phyloP scores from a whole-genome alignment of 176 grass and related monocot genomes.

The Ampelocalamus luodianensis region DNA sequence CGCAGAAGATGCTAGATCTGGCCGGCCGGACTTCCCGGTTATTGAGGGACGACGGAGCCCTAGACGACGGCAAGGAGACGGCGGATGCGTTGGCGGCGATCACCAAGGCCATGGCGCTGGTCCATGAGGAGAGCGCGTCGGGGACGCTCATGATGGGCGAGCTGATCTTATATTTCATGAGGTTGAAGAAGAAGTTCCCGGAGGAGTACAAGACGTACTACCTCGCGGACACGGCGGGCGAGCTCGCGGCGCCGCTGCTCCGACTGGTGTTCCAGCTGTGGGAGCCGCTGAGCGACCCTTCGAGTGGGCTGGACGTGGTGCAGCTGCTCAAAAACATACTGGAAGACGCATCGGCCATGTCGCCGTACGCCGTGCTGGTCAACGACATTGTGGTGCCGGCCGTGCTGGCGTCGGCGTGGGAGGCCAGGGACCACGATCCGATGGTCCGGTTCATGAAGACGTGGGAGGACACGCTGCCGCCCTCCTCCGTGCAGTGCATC shows the following conservation, averaged over 20 bases:
- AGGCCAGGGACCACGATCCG: constrained; percentile 49
- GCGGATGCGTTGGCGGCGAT: background rate
- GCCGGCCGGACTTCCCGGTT: too few species aligned
- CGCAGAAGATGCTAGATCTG: too few species aligned
- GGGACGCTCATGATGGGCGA: constrained; percentile 48
- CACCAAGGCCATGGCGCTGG: background rate
- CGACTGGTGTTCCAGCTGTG: constrained; percentile 51
- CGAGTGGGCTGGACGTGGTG: constrained; percentile 44
- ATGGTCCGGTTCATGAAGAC: constrained; percentile 66
- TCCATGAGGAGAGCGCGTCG: constrained; percentile 30
- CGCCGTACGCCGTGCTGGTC: constrained; percentile 67
- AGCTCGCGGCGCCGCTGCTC: constrained; percentile 51
- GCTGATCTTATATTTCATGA: constrained; percentile 46
- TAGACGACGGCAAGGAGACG: too few species aligned
- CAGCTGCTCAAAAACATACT: constrained; percentile 39
- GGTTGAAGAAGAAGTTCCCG: constrained; percentile 46
- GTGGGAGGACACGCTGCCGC: constrained; percentile 60
- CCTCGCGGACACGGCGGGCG: constrained; percentile 42
- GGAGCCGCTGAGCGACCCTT: constrained; percentile 62
- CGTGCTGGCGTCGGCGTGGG: constrained; percentile 44
- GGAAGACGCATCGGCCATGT: constrained; percentile 50
- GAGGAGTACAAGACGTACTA: constrained; percentile 52
- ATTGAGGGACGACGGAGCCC: background rate
- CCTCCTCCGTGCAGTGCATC: constrained; percentile 43
- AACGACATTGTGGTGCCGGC: constrained; percentile 48